These are phyloP conservation scores for Quercus parvula DNA, from an alignment of 306 rosid genomes.

Conservation along the genomic window DNA sequence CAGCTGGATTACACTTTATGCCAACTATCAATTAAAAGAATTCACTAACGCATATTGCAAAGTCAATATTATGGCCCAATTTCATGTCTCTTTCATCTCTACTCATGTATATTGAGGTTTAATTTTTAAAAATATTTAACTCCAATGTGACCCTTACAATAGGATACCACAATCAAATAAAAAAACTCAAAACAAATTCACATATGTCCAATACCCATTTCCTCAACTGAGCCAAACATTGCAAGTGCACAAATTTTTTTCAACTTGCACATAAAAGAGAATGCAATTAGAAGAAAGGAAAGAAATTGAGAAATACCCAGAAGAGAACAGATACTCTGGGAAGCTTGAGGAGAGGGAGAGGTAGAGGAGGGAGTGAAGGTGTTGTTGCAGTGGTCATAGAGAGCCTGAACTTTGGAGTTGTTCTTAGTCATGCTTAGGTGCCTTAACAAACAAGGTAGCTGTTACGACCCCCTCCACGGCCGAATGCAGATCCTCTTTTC, in stretches of 20 bases:
- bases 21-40: neutral
- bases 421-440: conserved; percentile 32
- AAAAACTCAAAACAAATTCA: neutral
- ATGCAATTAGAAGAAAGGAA: neutral
- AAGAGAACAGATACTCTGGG: conserved; percentile 56
- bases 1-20: neutral
- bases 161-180: neutral
- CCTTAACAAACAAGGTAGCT: too few relatives aligned
- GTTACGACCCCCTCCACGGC: too few relatives aligned
- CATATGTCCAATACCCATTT: conserved; percentile 1
- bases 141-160: neutral
- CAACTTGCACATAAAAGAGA: neutral
- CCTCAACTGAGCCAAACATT: neutral
- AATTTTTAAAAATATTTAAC: neutral
- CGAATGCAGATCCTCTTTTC: too few relatives aligned
- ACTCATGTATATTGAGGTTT: neutral
- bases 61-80: neutral
- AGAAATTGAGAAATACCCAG: conserved; percentile 48
- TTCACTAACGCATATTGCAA: neutral
- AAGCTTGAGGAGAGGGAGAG: conserved; percentile 45
- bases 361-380: conserved; percentile 44
- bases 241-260: neutral
- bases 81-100: neutral
- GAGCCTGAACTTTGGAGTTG: conserved; percentile 60
- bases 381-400: conserved; percentile 65